A percentile compares a stretch with the other conserved stretches of the same genome.
phyloP scores from a whole-genome alignment of 352 stramenopile species.

The Globisporangium iwayamae region DNA sequence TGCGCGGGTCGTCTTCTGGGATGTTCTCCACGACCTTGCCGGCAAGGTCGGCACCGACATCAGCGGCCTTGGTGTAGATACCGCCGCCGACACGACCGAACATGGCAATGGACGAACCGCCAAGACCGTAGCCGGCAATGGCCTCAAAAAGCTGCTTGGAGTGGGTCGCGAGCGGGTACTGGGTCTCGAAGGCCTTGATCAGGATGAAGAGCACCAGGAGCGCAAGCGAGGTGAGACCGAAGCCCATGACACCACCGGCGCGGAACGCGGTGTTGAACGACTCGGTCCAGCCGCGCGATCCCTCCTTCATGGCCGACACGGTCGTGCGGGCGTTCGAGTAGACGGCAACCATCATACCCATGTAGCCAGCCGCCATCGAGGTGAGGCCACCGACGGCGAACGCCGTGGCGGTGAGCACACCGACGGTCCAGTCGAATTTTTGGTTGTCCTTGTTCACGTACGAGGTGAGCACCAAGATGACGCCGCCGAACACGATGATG shows the following conservation, averaged over 20 bases:
- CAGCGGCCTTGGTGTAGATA: constrained; percentile 99
- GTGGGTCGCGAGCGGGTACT: constrained; percentile 86
- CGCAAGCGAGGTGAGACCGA: constrained; percentile 95
- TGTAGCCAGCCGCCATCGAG: constrained; percentile 97
- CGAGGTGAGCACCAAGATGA: constrained; percentile 91
- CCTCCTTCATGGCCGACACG: constrained; percentile 94
- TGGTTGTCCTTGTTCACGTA: constrained; percentile 84
- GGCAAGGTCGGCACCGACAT: constrained; percentile 99
- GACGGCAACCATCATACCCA: constrained; percentile 99
- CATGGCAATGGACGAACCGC: constrained; percentile 98
- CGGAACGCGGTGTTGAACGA: constrained; percentile 99
- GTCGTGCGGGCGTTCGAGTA: constrained; percentile 99
- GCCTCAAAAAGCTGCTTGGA: constrained; percentile 93
- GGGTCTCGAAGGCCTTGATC: constrained; percentile 91
- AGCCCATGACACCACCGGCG: constrained; percentile 99
- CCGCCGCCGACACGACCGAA: constrained; percentile 99
- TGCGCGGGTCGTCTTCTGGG: constrained; percentile 98
- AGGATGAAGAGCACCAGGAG: constrained; percentile 97
- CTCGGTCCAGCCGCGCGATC: constrained; percentile 89
- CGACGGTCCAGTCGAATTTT: constrained; percentile 87
- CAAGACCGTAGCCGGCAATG: constrained; percentile 97
- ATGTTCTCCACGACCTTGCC: constrained; percentile 99
- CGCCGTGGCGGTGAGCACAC: constrained; percentile 92
- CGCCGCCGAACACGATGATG: constrained; percentile 85
- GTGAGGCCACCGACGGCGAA: constrained; percentile 98